A percentile compares a stretch with the other conserved stretches of the same genome.
Conservation (phyloP, 495 filamentous ascomycete species). For the Aspergillus campestris region DNA sequence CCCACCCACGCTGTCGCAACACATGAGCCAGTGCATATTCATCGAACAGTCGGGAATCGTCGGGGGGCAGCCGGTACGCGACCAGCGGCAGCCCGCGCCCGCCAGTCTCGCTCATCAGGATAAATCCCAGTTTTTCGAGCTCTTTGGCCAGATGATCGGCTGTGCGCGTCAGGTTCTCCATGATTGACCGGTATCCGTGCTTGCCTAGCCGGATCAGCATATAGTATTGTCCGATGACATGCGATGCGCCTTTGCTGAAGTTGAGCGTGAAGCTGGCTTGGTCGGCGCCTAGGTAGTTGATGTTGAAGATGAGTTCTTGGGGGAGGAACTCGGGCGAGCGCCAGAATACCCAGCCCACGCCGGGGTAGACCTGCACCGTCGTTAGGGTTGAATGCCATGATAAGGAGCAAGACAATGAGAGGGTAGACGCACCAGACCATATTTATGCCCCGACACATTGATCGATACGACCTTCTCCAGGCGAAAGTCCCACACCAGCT, state of each 20-base stretch:
- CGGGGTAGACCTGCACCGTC: slow-evolving; percentile 55
- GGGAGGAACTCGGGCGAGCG: slow-evolving; percentile 74
- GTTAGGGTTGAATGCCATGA: too few species aligned
- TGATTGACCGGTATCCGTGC: slow-evolving; percentile 77
- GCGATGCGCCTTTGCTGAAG: slow-evolving; percentile 86
- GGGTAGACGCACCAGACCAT: slow-evolving; percentile 39
- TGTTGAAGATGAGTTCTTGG: slow-evolving; percentile 90
- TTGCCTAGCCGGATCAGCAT: slow-evolving; percentile 89
- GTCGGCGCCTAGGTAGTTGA: slow-evolving; percentile 92
- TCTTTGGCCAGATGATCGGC: slow-evolving; percentile 68
- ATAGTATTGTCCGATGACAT: slow-evolving; percentile 94
- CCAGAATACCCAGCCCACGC: slow-evolving; percentile 91
- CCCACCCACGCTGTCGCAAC: slow-evolving; percentile 79
- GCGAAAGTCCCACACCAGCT: slow-evolving; percentile 80
- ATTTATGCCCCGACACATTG: slow-evolving; percentile 91
- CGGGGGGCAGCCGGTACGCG: slow-evolving; percentile 64
- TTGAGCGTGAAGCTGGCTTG: slow-evolving; percentile 95
- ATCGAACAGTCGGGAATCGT: slow-evolving; percentile 58
- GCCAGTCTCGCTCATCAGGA: slow-evolving; percentile 70
- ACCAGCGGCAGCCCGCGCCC: slow-evolving; percentile 78
- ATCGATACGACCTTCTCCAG: slow-evolving; percentile 81
- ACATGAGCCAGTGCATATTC: slow-evolving; percentile 77
- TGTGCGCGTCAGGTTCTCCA: slow-evolving; percentile 76
- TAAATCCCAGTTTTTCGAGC: slow-evolving; percentile 65
- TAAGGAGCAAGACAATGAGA: too few species aligned